Percentiles rank a stretch among this genome's conserved stretches.
Conservation (phyloP, 1,139 yeast genomes). For the Hansenula sp. region DNA sequence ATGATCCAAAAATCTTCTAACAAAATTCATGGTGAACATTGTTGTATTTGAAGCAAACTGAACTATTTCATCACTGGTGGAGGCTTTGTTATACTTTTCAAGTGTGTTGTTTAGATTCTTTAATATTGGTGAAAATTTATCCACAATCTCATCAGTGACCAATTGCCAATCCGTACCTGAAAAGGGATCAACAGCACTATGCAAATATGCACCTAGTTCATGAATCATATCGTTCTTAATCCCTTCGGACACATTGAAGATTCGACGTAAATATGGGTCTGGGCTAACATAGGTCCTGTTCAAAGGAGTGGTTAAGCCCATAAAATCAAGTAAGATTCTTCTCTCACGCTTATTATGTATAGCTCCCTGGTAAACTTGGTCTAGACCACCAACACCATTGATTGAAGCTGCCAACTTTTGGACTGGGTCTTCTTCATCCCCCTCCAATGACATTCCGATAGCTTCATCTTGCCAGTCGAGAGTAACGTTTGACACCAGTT, state of each 20-base stretch:
- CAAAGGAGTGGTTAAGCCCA: slow-evolving; percentile 45
- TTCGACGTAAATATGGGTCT: slow-evolving; percentile 44
- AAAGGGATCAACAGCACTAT: slow-evolving; percentile 30
- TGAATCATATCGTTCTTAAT: slow-evolving; percentile 31
- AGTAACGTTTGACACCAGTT: slow-evolving; percentile 39
- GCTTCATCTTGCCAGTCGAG: slow-evolving; percentile 32
- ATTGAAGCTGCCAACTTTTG: slow-evolving; percentile 18
- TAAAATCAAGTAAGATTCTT: slow-evolving; percentile 44
- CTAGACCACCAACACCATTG: slow-evolving; percentile 33
- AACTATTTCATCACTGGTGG: slow-evolving; percentile 8
- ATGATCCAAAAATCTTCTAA: slow-evolving; percentile 32
- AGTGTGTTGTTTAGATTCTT: slow-evolving; percentile 33
- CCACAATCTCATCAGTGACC: slow-evolving; percentile 39
- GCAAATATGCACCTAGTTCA: slow-evolving; percentile 30
- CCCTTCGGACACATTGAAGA: slow-evolving; percentile 32
- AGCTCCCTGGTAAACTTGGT: slow-evolving; percentile 40
- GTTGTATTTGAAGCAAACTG: slow-evolving; percentile 31
- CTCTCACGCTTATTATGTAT: slow-evolving; percentile 41
- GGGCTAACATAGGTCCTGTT: slow-evolving; percentile 42
- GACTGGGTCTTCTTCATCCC: slow-evolving; percentile 23
- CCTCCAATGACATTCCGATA: slow-evolving; percentile 27
- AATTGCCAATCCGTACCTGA: slow-evolving; percentile 48
- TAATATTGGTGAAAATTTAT: slow-evolving; percentile 47
- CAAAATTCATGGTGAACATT: slow-evolving; percentile 33
- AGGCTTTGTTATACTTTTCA: slow-evolving; percentile 6